Evolutionary conservation across 2,329 filamentous ascomycete genomes (phyloP), one percentile per base, ranked within the genome.

Genomic region (Claviceps digitariae): DNA sequence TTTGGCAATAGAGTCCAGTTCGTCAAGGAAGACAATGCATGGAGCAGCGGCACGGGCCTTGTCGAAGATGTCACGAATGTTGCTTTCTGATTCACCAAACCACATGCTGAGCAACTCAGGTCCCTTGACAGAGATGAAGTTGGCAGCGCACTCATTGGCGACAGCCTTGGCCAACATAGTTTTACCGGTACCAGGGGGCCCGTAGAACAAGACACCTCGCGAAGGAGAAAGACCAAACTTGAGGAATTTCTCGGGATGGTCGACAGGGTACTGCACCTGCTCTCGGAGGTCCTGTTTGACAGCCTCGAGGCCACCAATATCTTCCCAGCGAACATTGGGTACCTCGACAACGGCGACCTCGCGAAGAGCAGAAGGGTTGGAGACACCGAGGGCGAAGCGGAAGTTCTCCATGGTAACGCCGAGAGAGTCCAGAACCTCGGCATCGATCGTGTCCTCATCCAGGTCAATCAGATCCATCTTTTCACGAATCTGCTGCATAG

Each of bases 391-490:
- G 56, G 93, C 91, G 65, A 95, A 98, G 64, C 90, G 87, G 88
- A 98, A 98, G 82, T 98, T 98, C 73, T 98, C 93, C 89, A 97
- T 97, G 57, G 93, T 98, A 49, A 98, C 93, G 69, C 93, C 93
- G 48, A 98, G 83, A 47, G 93, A 97, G 74, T 98, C 93, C 52
- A 98, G 82, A 51, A 98, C 93, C 75, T 98, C 93, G 31, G 93
- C 93, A 64, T 98, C 93, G 58, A 98, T 98, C 57, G 93, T 98
- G 67, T 98, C 93, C 75, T 98, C 93, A 60, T 98, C 93, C 36
- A 98, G 81, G 72, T 98, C 93, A 62, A 98, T 98, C 59, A 98
- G 82, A 68, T 98, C 93, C 93, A 98, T 98, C 86, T 98, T 98
- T 75, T 98, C 93, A 75, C 93, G 91, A 72, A 98, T 98, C 75